Evolutionary conservation across 208 protist species (phyloP).

Genomic region (Acanthamoeba sp.): DNA sequence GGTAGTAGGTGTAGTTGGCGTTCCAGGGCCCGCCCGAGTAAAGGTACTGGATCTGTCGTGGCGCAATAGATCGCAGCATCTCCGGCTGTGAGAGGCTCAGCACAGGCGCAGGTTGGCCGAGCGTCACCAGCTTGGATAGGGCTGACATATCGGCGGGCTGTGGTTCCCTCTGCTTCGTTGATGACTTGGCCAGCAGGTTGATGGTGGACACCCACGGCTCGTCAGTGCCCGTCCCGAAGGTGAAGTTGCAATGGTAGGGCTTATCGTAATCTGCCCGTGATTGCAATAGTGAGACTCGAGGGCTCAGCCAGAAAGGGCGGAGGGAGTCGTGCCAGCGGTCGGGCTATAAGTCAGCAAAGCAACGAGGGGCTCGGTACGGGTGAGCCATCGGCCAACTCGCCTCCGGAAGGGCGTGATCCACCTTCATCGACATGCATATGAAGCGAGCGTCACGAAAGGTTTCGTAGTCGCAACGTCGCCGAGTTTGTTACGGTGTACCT

Average conservation of each 20-base stretch:
- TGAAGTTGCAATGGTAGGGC: conserved; percentile 36
- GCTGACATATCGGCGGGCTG: neutral
- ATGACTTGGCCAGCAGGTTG: neutral
- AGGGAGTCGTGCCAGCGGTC: neutral
- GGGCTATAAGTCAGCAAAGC: conserved; percentile 1
- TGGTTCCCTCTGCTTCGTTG: neutral
- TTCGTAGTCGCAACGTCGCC: too few species aligned
- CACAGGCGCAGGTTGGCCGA: too few species aligned
- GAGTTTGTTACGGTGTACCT: neutral
- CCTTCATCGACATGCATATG: neutral
- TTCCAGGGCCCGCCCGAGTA: neutral
- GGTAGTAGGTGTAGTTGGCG: neutral
- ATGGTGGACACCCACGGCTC: conserved; percentile 51
- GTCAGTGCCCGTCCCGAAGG: conserved; percentile 17
- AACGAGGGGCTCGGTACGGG: neutral
- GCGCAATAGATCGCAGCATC: neutral
- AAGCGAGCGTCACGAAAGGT: neutral
- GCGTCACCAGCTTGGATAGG: neutral
- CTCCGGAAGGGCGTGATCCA: conserved; percentile 59
- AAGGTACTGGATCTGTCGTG: neutral
- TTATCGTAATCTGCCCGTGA: neutral
- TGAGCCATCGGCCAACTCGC: conserved; percentile 46
- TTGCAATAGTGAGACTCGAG: neutral
- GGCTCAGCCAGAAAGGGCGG: neutral
- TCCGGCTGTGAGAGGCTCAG: too few species aligned